These are phyloP conservation scores for Elsinoe necatrix DNA, from an alignment of 2,329 filamentous ascomycete species.

Conservation along the genomic window DNA sequence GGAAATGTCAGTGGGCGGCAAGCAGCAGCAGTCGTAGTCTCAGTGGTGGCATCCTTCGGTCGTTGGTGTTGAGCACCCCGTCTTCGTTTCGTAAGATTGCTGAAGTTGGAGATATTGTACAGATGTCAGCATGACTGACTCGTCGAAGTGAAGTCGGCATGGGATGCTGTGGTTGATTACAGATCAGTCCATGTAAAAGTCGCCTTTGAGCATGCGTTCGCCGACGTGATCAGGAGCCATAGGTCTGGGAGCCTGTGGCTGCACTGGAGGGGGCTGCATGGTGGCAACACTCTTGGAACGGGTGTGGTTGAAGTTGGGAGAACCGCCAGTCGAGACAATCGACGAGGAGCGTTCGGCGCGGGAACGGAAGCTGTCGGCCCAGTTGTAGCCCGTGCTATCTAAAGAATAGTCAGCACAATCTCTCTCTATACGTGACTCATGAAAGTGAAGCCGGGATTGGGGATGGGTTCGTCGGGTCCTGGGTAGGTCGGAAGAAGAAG, in stretches of 20 bases:
- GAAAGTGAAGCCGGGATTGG: neutral
- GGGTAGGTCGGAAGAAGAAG: constrained; percentile 27
- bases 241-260: constrained; percentile 51
- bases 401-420: constrained; percentile 43
- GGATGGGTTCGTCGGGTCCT: constrained; percentile 1
- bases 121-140: neutral
- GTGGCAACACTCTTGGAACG: constrained; percentile 60
- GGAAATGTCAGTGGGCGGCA: neutral
- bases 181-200: constrained; percentile 90
- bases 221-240: constrained; percentile 76
- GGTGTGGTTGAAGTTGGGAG: constrained; percentile 43
- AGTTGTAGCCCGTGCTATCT: constrained; percentile 86
- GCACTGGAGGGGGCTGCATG: constrained; percentile 46
- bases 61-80: too few species aligned
- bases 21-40: constrained; percentile 1
- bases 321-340: constrained; percentile 45
- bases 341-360: constrained; percentile 69
- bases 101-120: neutral
- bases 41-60: too few species aligned
- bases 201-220: constrained; percentile 92
- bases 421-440: constrained; percentile 20
- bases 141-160: neutral
- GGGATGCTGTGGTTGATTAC: neutral
- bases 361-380: constrained; percentile 89
- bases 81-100: neutral